phyloP scores from a whole-genome alignment of 352 stramenopile genomes.

The Globisporangium carolinianum region DNA sequence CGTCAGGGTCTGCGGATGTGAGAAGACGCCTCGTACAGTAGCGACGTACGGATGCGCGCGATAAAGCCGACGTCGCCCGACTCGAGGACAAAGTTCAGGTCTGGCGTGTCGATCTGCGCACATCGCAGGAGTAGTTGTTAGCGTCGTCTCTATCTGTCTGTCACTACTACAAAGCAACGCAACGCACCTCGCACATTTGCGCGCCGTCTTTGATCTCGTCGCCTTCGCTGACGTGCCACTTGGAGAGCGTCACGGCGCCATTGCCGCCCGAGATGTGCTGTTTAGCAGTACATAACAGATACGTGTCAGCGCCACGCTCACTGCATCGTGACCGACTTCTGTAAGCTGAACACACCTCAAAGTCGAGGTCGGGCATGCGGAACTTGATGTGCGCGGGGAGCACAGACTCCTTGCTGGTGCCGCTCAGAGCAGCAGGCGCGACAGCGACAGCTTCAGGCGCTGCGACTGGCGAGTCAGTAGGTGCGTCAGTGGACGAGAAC shows the following conservation, averaged over 20 bases:
- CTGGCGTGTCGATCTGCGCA: conserved; percentile 73
- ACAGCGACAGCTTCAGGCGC: no score
- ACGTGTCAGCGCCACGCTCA: not conserved
- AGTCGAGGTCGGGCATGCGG: conserved; percentile 82
- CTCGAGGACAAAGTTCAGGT: conserved; percentile 76
- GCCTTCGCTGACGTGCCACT: conserved; percentile 71
- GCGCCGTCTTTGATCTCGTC: conserved; percentile 52
- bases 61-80: conserved; percentile 75
- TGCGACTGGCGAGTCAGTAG: not conserved
- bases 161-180: not conserved
- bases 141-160: not conserved
- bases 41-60: conserved; percentile 23
- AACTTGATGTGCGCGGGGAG: conserved; percentile 82
- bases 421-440: not conserved
- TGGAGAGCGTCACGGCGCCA: conserved; percentile 55
- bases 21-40: no score
- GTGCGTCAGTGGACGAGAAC: conserved; percentile 2
- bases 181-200: conserved; percentile 66
- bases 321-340: not conserved
- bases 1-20: not conserved
- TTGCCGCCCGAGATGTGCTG: conserved; percentile 53
- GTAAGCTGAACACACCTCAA: conserved; percentile 35
- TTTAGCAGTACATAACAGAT: not conserved
- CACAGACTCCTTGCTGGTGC: conserved; percentile 1
- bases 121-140: not conserved